Evolutionary conservation across 306 rosid genomes (phyloP).

Genomic region (Quercus gilva): DNA sequence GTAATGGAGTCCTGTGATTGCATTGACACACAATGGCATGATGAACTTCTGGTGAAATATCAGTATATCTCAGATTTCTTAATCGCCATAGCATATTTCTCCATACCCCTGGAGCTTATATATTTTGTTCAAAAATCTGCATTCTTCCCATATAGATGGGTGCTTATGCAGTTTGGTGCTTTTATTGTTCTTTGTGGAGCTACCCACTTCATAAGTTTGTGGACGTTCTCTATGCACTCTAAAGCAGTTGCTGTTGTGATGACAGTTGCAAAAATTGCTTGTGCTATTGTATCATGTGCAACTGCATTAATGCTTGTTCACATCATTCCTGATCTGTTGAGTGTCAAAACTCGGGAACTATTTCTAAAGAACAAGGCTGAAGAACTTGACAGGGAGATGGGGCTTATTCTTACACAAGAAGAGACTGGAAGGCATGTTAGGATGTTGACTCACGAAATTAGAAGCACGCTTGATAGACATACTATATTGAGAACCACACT

Average conservation of each 20-base stretch:
- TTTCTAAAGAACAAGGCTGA: slow-evolving; percentile 78
- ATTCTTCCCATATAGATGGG: slow-evolving; percentile 95
- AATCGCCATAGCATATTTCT: slow-evolving; percentile 88
- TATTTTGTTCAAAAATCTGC: slow-evolving; percentile 89
- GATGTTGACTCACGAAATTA: slow-evolving; percentile 94
- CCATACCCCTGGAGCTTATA: slow-evolving; percentile 89
- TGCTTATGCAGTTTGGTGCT: slow-evolving; percentile 96
- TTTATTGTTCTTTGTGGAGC: slow-evolving; percentile 94
- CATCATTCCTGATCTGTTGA: slow-evolving; percentile 83
- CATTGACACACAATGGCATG: slow-evolving; percentile 73
- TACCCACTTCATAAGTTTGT: slow-evolving; percentile 84
- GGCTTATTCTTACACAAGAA: slow-evolving; percentile 83
- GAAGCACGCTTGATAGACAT: slow-evolving; percentile 87
- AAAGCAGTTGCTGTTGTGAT: slow-evolving; percentile 77
- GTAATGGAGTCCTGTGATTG: slow-evolving; percentile 88
- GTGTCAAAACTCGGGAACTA: slow-evolving; percentile 80
- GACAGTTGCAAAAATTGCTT: slow-evolving; percentile 71
- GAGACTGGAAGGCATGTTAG: slow-evolving; percentile 96
- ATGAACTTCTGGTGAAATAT: slow-evolving; percentile 90
- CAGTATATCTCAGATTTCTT: slow-evolving; percentile 85
- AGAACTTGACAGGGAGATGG: slow-evolving; percentile 95
- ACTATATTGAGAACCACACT: slow-evolving; percentile 90
- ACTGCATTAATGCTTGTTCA: slow-evolving; percentile 95
- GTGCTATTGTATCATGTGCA: slow-evolving; percentile 88
- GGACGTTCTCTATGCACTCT: slow-evolving; percentile 83